Base-by-base conservation (phyloP, 2,329 filamentous ascomycete species). In the Albifimbria verrucaria region DNA sequence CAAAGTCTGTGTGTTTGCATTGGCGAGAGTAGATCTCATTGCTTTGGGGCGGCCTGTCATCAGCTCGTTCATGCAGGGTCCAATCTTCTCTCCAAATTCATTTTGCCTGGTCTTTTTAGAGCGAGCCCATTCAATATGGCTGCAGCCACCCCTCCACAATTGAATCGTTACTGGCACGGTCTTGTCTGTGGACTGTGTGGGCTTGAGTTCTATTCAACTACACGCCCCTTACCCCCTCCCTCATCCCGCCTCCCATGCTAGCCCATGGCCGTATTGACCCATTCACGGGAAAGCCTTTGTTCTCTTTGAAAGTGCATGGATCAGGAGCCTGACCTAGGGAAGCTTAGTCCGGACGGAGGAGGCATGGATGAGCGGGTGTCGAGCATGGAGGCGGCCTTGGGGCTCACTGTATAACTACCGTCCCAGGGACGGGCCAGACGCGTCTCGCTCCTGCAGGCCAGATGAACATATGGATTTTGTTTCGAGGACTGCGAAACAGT, bases 211-310 rank as follows among this genome's bases (percentile, higher is more conserved):
- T 15, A 32, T 32, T 32, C 26, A 32, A 7, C 9, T 15, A 32
- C 26, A 32, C 26, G 9, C 26, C 26, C 26, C 59, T 63, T 62
- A 58, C 62, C 61, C 60, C 62, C 61, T 62, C 52, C 60, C 24
- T 62, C 48, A 56, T 15, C 26, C 26, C 9, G 9, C 26, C 15
- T 15, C 15, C 26, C 26, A 32, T 9, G 26, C 26, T 32, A 32
- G 26, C 9, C 26, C 9, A 9, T 15, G 9, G 15, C 15, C 41
- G 20, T 22, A 3, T 4, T 43, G 10, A 18, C 22, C 43, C 43
- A 46, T 46, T 3, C 43, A 24, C 21, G 17, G n/a, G 41, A 21
- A 43, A 43, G 4, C 23, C 43, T 46, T 46, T 46, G 43, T 46
- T 46, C 43, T 46, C 24, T 46, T 21, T 24, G 18, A 7, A 32